A percentile compares a stretch with the other conserved stretches of the same genome.
Evolutionary conservation across 2,329 filamentous ascomycete species (phyloP).

Genomic region (Aspergillus sojae): DNA sequence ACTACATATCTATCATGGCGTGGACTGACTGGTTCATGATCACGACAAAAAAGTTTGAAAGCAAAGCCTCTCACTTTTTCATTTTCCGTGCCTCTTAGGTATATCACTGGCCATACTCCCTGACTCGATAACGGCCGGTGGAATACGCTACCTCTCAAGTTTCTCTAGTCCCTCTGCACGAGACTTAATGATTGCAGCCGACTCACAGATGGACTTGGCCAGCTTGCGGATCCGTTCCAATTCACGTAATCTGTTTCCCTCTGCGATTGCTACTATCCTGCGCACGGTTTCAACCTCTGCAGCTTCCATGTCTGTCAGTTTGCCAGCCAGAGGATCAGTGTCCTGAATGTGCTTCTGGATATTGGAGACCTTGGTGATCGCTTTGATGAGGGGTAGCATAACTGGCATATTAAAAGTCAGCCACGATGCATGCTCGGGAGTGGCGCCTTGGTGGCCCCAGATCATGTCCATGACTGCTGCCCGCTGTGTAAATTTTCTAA

Average conservation of each 20-base stretch:
- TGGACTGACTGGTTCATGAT: not conserved
- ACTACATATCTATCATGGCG: not conserved
- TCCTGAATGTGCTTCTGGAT: constrained; percentile 19
- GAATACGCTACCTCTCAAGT: not conserved
- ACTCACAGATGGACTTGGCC: constrained; percentile 19
- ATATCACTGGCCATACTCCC: not conserved
- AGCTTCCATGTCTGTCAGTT: constrained; percentile 21
- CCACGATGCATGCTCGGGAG: constrained; percentile 28
- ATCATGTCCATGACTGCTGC: constrained; percentile 25
- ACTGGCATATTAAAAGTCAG: constrained; percentile 19
- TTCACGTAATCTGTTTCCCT: constrained; percentile 25
- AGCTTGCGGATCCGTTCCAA: constrained; percentile 20
- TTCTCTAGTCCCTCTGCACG: constrained; percentile 17
- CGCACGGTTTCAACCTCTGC: constrained; percentile 27
- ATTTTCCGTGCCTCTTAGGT: not conserved
- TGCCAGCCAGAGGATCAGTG: constrained; percentile 5
- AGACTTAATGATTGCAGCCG: constrained; percentile 17
- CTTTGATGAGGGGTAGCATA: constrained; percentile 27
- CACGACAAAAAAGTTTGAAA: not conserved
- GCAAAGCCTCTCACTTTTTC: not conserved
- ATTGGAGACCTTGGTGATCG: constrained; percentile 23
- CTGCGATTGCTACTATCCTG: constrained; percentile 19
- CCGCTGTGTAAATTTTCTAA: constrained; percentile 22
- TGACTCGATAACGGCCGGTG: not conserved
- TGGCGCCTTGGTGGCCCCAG: constrained; percentile 25